Percentiles rank a stretch among this genome's conserved stretches.
Evolutionary conservation across 331 rosid species (phyloP).

Genomic region (Phaseolus coccineus): DNA sequence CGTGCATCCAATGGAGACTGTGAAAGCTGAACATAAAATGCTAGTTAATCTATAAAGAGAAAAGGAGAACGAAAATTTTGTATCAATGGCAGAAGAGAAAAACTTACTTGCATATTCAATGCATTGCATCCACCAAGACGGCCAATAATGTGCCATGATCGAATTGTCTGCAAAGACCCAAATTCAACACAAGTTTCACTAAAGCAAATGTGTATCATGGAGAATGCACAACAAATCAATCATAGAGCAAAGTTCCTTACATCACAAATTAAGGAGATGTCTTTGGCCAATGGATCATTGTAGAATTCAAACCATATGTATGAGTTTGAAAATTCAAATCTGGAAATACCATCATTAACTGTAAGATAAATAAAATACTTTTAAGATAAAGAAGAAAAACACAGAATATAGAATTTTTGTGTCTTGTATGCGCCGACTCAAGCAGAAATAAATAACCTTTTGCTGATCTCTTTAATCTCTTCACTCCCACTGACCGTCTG

Average conservation of each 20-base stretch:
- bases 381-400: neutral
- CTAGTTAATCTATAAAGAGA: neutral
- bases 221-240: slow-evolving; percentile 22
- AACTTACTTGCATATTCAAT: slow-evolving; percentile 90
- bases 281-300: slow-evolving; percentile 83
- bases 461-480: too few species aligned
- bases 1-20: slow-evolving; percentile 76
- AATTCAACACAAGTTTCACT: slow-evolving; percentile 37
- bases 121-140: slow-evolving; percentile 97
- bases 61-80: neutral
- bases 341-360: slow-evolving; percentile 48
- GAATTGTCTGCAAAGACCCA: slow-evolving; percentile 61
- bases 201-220: slow-evolving; percentile 16
- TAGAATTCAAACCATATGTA: slow-evolving; percentile 90
- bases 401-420: slow-evolving; percentile 34
- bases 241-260: slow-evolving; percentile 63
- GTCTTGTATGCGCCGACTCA: neutral
- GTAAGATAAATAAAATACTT: slow-evolving; percentile 37
- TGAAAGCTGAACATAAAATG: slow-evolving; percentile 65
- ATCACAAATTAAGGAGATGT: slow-evolving; percentile 74
- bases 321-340: slow-evolving; percentile 86
- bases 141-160: slow-evolving; percentile 91
- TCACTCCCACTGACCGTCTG: too few species aligned
- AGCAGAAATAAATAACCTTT: too few species aligned
- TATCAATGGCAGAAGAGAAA: slow-evolving; percentile 7